These are phyloP conservation scores for Pisolithus orientalis DNA, from an alignment of 768 basidiomycete genomes.

Conservation along the genomic window DNA sequence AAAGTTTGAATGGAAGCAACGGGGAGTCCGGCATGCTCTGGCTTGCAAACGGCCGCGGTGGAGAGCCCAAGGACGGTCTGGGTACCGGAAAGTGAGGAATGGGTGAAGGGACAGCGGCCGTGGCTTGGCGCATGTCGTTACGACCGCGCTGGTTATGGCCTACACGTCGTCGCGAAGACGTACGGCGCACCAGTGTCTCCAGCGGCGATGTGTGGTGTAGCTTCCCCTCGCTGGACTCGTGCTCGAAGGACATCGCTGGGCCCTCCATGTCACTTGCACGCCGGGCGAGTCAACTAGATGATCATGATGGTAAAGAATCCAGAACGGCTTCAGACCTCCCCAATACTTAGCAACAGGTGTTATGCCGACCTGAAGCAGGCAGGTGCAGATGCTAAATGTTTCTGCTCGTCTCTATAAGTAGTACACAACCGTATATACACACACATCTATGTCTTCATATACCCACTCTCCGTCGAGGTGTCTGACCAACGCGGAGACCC, in stretches of 20 bases:
- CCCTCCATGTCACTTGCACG: conserved; percentile 16
- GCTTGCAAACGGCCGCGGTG: conserved; percentile 6
- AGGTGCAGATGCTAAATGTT: neutral
- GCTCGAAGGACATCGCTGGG: conserved; percentile 10
- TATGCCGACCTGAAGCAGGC: neutral
- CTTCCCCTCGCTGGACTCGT: conserved; percentile 18
- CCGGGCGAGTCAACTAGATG: too few relatives aligned
- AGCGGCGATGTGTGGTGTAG: conserved; percentile 48
- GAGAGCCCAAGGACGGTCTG: neutral
- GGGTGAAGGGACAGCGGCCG: conserved; percentile 5
- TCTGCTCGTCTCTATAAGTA: neutral
- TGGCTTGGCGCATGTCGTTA: conserved; percentile 23
- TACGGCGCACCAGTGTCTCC: conserved; percentile 47
- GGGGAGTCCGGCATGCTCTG: conserved; percentile 35
- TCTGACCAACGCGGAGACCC: conserved; percentile 64
- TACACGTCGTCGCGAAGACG: conserved; percentile 38
- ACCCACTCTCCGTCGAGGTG: conserved; percentile 67
- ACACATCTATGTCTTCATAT: conserved; percentile 35
- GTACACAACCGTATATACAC: neutral
- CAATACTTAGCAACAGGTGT: neutral
- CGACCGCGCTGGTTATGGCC: conserved; percentile 9
- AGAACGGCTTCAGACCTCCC: too few relatives aligned
- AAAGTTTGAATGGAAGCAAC: conserved; percentile 45
- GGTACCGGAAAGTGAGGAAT: conserved; percentile 6
- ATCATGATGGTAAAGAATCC: too few relatives aligned